phyloP scores from a whole-genome alignment of 2,329 filamentous ascomycete species.

The Beauveria varroae region DNA sequence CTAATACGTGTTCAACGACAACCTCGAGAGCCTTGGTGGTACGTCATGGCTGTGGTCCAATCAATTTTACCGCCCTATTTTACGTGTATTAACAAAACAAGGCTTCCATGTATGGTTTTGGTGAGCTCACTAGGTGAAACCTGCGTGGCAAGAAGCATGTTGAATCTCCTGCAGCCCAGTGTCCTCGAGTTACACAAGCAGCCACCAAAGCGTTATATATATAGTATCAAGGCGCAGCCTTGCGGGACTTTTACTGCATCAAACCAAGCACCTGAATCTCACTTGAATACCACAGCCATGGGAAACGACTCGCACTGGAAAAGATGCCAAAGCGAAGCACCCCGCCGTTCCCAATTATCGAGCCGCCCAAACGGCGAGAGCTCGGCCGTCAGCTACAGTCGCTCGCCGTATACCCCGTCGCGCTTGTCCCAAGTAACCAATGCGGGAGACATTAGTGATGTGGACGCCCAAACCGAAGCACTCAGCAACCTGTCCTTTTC shows the following conservation, averaged over 20 bases:
- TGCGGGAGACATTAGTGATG: background rate
- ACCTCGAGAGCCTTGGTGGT: background rate
- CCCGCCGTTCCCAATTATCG: background rate
- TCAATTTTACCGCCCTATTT: background rate
- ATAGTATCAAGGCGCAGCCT: background rate
- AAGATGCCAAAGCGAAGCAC: background rate
- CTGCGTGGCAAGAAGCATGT: background rate
- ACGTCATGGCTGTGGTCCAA: background rate
- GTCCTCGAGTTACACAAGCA: conserved; percentile 4
- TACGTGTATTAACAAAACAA: background rate
- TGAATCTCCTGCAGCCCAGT: background rate
- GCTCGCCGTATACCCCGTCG: background rate
- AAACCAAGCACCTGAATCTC: background rate
- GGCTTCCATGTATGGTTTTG: background rate
- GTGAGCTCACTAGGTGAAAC: background rate
- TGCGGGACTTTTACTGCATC: background rate
- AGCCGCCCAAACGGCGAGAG: background rate
- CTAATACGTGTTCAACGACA: background rate
- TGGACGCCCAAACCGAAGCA: background rate
- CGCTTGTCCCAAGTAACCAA: conserved; percentile 6
- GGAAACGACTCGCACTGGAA: background rate
- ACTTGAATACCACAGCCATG: background rate
- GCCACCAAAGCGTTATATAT: background rate
- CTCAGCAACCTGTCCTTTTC: background rate
- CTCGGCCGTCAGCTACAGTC: background rate